Evolutionary conservation across 805 yeast genomes (phyloP).

Genomic region (Metschnikowia reukaufii): DNA sequence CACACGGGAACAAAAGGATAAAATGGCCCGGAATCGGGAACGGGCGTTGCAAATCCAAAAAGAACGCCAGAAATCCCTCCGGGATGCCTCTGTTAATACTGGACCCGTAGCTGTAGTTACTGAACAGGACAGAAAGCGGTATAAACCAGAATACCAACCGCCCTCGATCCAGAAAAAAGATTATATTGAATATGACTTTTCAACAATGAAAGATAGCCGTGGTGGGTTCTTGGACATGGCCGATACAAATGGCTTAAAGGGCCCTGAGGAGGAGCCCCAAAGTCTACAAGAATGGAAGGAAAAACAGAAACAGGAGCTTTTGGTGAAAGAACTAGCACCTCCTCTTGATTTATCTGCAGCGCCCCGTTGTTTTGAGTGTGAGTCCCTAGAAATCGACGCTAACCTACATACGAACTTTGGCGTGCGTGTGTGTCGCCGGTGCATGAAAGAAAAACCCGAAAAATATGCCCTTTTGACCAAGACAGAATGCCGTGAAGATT

Average conservation of each 20-base stretch:
- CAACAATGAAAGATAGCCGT: conserved; percentile 82
- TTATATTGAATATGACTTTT: conserved; percentile 81
- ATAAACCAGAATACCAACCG: conserved; percentile 20
- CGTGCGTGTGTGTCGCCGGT: conserved; percentile 72
- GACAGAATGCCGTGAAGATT: conserved; percentile 93
- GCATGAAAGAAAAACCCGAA: conserved; percentile 73
- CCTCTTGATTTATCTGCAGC: conserved; percentile 72
- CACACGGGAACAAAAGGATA: conserved; percentile 49
- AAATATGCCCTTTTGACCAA: conserved; percentile 89
- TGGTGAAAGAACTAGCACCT: conserved; percentile 59
- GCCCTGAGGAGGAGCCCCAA: conserved; percentile 44
- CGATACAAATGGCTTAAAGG: conserved; percentile 16
- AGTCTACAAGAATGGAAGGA: conserved; percentile 49
- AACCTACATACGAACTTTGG: conserved; percentile 68
- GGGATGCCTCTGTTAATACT: conserved; percentile 13
- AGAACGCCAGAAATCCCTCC: conserved; percentile 24
- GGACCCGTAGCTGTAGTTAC: conserved; percentile 16
- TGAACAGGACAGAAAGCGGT: conserved; percentile 16
- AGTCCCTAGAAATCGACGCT: conserved; percentile 76
- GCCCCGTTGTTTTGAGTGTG: conserved; percentile 83
- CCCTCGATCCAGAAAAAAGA: conserved; percentile 55
- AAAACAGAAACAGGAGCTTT: conserved; percentile 39
- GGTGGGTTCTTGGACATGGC: conserved; percentile 73
- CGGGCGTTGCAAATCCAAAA: conserved; percentile 50
- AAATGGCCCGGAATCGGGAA: conserved; percentile 53